Percentiles rank a stretch among this genome's conserved stretches.
These are phyloP conservation scores for Macrophomina pseudophaseolina DNA, from an alignment of 2,329 filamentous ascomycete genomes.

Conservation along the genomic window DNA sequence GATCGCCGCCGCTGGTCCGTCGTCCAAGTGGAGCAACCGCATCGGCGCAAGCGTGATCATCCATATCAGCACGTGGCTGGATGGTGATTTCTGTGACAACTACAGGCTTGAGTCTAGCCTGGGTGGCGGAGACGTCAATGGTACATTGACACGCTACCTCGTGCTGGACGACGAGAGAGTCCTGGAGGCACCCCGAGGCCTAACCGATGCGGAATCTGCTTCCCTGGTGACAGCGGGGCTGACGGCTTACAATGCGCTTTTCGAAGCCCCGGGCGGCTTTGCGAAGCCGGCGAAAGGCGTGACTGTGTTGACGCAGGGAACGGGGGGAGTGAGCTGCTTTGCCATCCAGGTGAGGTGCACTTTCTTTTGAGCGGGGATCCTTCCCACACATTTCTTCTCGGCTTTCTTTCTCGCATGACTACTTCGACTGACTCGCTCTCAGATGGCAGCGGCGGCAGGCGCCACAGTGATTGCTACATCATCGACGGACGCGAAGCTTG, in stretches of 20 bases:
- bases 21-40: constrained; percentile 25
- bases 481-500: constrained; percentile 56
- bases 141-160: constrained; percentile 51
- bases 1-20: constrained; percentile 25
- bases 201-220: constrained; percentile 45
- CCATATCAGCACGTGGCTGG: constrained; percentile 28
- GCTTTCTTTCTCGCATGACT: neutral
- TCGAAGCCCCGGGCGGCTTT: constrained; percentile 42
- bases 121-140: constrained; percentile 42
- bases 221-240: constrained; percentile 51
- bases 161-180: constrained; percentile 48
- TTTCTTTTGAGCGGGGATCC: constrained; percentile 30
- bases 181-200: constrained; percentile 47
- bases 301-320: constrained; percentile 46
- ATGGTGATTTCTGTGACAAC: constrained; percentile 30
- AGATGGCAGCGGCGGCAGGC: constrained; percentile 53
- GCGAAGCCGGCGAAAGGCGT: constrained; percentile 35
- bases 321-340: constrained; percentile 27
- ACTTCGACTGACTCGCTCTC: constrained; percentile 3
- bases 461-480: constrained; percentile 57
- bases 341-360: constrained; percentile 25
- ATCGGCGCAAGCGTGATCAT: constrained; percentile 28
- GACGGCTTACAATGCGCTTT: constrained; percentile 57
- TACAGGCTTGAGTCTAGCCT: neutral
- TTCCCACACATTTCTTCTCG: constrained; percentile 32